A percentile compares a stretch with the other conserved stretches of the same genome.
Conservation (phyloP, 495 filamentous ascomycete species). For the Hypoxylon perforatum region DNA sequence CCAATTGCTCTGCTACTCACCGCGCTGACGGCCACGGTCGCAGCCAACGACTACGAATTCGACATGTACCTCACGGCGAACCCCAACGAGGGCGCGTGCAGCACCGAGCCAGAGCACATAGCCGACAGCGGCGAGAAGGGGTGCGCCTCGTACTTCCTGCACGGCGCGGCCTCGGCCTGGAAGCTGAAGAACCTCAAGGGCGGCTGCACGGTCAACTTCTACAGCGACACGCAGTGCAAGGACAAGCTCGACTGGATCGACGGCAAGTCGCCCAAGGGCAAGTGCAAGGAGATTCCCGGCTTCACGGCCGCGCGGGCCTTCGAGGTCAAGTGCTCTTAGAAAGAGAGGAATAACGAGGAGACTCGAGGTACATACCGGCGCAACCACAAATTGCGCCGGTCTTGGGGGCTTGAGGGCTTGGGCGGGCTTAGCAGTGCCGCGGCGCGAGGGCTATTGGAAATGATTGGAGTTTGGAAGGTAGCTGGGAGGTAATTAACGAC, state of each 20-base stretch:
- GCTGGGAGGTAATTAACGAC: slow-evolving; percentile 28
- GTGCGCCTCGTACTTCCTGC: background rate
- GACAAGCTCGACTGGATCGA: slow-evolving; percentile 16
- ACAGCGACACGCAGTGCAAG: background rate
- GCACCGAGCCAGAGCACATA: slow-evolving; percentile 9
- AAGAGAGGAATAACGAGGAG: too few relatives aligned
- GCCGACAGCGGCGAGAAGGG: background rate
- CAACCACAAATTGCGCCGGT: background rate
- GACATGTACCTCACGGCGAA: background rate
- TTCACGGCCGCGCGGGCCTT: slow-evolving; percentile 5
- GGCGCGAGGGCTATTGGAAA: slow-evolving; percentile 16
- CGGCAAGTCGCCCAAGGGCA: slow-evolving; percentile 3
- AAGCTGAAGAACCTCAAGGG: background rate
- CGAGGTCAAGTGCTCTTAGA: slow-evolving; percentile 13
- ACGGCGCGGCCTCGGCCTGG: background rate
- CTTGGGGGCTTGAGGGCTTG: background rate
- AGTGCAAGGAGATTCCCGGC: slow-evolving; percentile 1
- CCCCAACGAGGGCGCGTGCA: background rate
- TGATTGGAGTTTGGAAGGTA: slow-evolving; percentile 15
- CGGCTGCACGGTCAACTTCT: background rate
- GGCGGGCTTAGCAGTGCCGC: slow-evolving; percentile 18
- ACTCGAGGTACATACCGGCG: background rate
- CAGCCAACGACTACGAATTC: slow-evolving; percentile 7
- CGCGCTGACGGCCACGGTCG: background rate
- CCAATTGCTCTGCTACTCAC: background rate